These are phyloP conservation scores for Kazachstania bromeliacearum DNA, from an alignment of 805 yeast species.

Conservation along the genomic window DNA sequence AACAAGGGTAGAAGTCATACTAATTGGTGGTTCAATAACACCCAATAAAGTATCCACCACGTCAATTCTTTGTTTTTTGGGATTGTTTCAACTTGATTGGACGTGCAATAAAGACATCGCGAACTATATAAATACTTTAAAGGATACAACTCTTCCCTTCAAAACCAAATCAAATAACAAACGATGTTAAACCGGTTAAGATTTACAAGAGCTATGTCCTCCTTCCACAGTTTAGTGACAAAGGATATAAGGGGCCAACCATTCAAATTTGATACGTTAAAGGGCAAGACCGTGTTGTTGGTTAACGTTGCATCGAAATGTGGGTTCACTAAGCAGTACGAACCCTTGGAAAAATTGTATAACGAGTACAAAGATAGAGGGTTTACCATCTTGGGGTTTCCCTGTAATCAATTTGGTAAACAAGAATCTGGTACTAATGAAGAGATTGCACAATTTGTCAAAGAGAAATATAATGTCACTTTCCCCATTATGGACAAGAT, in stretches of 20 bases:
- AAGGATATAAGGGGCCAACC: conserved; percentile 47
- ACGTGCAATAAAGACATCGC: no score
- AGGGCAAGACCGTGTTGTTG: conserved; percentile 71
- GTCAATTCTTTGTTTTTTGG: no score
- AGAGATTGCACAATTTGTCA: conserved; percentile 65
- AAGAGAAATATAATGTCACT: conserved; percentile 76
- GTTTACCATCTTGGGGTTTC: conserved; percentile 68
- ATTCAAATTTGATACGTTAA: conserved; percentile 48
- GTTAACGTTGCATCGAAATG: conserved; percentile 88
- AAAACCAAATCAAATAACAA: not conserved
- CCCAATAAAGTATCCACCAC: no score
- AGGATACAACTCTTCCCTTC: not conserved
- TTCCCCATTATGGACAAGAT: conserved; percentile 84
- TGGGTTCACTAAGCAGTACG: conserved; percentile 66
- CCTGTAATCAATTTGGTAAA: conserved; percentile 81
- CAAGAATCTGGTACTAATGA: conserved; percentile 65
- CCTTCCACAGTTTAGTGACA: conserved; percentile 58
- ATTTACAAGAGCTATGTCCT: conserved; percentile 19
- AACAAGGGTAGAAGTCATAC: no score
- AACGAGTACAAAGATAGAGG: conserved; percentile 54
- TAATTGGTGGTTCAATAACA: no score
- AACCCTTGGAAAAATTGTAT: conserved; percentile 59
- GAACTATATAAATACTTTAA: no score
- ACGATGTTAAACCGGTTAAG: no score
- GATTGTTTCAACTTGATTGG: no score